Evolutionary conservation across 768 basidiomycete genomes (phyloP).

Genomic region (Hemileccinum rubropunctum): DNA sequence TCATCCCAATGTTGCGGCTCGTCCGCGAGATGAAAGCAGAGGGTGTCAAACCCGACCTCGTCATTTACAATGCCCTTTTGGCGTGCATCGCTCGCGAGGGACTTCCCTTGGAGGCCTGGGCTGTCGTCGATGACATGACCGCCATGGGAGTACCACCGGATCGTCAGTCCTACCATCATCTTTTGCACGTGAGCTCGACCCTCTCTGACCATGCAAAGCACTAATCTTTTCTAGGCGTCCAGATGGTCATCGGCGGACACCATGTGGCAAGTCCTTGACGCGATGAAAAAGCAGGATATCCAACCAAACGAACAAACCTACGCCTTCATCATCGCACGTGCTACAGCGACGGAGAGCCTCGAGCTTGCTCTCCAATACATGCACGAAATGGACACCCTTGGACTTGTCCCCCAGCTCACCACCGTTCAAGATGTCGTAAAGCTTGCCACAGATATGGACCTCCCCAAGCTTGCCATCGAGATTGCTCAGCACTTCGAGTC

Average conservation of each 20-base stretch:
- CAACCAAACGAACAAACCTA: conserved; percentile 53
- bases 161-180: conserved; percentile 50
- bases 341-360: conserved; percentile 46
- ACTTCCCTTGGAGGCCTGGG: conserved; percentile 53
- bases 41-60: conserved; percentile 49
- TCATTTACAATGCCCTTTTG: conserved; percentile 58
- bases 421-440: conserved; percentile 52
- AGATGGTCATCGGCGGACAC: conserved; percentile 36
- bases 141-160: conserved; percentile 47
- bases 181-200: conserved; percentile 52
- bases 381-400: conserved; percentile 52
- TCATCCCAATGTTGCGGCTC: conserved; percentile 41
- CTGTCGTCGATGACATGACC: conserved; percentile 69
- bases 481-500: conserved; percentile 61
- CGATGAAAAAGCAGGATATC: conserved; percentile 51
- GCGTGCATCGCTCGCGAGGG: conserved; percentile 43
- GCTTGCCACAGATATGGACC: conserved; percentile 50
- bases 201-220: background rate
- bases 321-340: conserved; percentile 49
- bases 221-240: conserved; percentile 42
- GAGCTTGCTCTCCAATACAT: conserved; percentile 66
- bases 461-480: conserved; percentile 70
- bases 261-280: conserved; percentile 49
- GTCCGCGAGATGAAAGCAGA: conserved; percentile 58
- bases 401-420: conserved; percentile 48